Conservation (phyloP, 768 basidiomycete species). For the Podaxis carcinomalis region DNA sequence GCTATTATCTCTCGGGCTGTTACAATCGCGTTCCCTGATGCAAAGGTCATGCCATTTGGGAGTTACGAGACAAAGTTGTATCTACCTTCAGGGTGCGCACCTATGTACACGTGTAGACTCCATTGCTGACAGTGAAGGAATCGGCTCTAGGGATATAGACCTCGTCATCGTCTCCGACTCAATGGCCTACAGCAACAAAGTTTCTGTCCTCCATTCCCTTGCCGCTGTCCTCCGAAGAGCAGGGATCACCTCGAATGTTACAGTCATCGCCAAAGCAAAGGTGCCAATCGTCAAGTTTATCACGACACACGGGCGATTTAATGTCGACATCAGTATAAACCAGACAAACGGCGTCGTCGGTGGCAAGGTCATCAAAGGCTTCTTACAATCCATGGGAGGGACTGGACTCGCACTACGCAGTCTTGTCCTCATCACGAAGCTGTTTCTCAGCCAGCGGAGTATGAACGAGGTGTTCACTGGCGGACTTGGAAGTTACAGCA, state of each 20-base stretch:
- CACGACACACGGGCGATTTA: constrained; percentile 73
- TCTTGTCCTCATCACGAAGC: constrained; percentile 86
- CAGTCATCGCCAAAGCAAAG: constrained; percentile 88
- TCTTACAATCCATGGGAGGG: constrained; percentile 41
- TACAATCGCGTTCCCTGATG: constrained; percentile 66
- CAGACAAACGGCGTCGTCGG: constrained; percentile 81
- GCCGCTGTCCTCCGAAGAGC: constrained; percentile 73
- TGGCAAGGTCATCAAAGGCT: constrained; percentile 75
- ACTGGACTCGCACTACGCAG: constrained; percentile 65
- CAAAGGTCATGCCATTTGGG: constrained; percentile 82
- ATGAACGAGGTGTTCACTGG: constrained; percentile 99
- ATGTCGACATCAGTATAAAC: constrained; percentile 93
- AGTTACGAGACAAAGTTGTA: constrained; percentile 93
- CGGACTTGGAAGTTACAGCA: constrained; percentile 90
- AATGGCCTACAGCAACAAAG: constrained; percentile 69
- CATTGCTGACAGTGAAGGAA: constrained; percentile 15
- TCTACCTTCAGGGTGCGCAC: constrained; percentile 80
- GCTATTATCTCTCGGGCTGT: constrained; percentile 66
- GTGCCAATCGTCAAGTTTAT: constrained; percentile 97
- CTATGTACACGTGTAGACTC: not conserved
- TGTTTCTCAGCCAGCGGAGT: constrained; percentile 81
- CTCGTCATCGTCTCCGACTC: constrained; percentile 79
- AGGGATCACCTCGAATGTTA: constrained; percentile 70
- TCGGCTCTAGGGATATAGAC: constrained; percentile 78
- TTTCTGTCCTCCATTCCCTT: constrained; percentile 68